Evolutionary conservation across 2,329 filamentous ascomycete genomes (phyloP).

Genomic region (Hirsutella thompsonii): DNA sequence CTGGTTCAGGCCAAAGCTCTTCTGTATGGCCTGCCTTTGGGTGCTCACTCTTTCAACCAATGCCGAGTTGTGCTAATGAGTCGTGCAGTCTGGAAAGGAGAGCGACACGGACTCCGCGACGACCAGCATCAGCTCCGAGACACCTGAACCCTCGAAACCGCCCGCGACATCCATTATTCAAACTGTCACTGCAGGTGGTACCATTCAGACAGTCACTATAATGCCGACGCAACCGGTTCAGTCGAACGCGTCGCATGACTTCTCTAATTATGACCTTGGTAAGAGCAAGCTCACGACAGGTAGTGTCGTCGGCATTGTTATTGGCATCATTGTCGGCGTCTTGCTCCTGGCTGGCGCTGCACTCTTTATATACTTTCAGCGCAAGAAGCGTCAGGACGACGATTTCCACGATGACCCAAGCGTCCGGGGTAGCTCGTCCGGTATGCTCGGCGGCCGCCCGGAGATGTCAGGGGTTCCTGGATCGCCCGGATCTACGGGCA

Average conservation of each 20-base stretch:
- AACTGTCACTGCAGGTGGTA: slow-evolving; percentile 43
- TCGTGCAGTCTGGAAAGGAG: slow-evolving; percentile 1
- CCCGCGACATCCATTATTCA: slow-evolving; percentile 20
- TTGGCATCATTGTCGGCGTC: slow-evolving; percentile 34
- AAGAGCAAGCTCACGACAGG: slow-evolving; percentile 27
- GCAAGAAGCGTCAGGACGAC: slow-evolving; percentile 29
- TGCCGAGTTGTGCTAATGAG: not conserved
- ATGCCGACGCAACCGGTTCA: slow-evolving; percentile 24
- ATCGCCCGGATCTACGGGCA: slow-evolving; percentile 25
- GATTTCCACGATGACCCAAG: slow-evolving; percentile 31
- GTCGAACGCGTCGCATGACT: not conserved
- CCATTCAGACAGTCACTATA: slow-evolving; percentile 41
- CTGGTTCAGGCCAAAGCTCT: slow-evolving; percentile 9
- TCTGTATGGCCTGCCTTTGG: slow-evolving; percentile 23
- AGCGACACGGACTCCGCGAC: not conserved
- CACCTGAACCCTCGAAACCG: not conserved
- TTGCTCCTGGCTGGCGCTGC: slow-evolving; percentile 21
- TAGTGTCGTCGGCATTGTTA: slow-evolving; percentile 36
- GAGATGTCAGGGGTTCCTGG: slow-evolving; percentile 25
- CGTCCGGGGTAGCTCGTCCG: slow-evolving; percentile 36
- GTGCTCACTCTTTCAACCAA: not conserved
- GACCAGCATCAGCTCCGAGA: not conserved
- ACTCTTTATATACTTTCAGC: slow-evolving; percentile 31
- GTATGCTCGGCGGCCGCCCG: slow-evolving; percentile 29
- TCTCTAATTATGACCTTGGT: slow-evolving; percentile 3